Percentiles rank a stretch among this genome's conserved stretches.
phyloP scores from a whole-genome alignment of 2,329 filamentous ascomycete genomes.

The Sporothrix globosa region DNA sequence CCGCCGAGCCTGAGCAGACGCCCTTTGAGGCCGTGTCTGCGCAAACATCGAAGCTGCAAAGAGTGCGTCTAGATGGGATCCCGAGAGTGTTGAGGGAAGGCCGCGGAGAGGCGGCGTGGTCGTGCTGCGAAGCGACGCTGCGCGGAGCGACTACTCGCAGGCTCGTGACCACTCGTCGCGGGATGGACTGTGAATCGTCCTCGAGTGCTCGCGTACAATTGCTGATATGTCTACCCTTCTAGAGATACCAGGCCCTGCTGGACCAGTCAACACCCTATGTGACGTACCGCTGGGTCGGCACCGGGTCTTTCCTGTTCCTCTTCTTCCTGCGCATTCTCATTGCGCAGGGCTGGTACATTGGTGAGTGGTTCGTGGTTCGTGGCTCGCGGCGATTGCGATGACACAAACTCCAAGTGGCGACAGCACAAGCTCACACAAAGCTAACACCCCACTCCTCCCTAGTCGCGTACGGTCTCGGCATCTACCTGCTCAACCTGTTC shows the following conservation, averaged over 20 bases:
- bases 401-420: not conserved
- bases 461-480: slow-evolving; percentile 97
- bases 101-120: not conserved
- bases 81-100: not conserved
- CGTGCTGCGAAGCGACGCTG: not conserved
- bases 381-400: not conserved
- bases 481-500: slow-evolving; percentile 98
- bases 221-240: slow-evolving; percentile 31
- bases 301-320: slow-evolving; percentile 71
- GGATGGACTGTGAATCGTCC: not conserved
- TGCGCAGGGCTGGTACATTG: slow-evolving; percentile 98
- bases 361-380: slow-evolving; percentile 52
- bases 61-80: slow-evolving; percentile 51
- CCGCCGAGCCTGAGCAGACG: slow-evolving; percentile 82
- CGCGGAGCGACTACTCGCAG: not conserved
- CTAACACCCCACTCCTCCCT: slow-evolving; percentile 12
- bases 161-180: not conserved
- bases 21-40: slow-evolving; percentile 88
- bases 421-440: no score
- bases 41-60: slow-evolving; percentile 75
- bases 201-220: not conserved
- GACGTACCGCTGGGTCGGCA: slow-evolving; percentile 86
- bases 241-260: slow-evolving; percentile 93
- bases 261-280: slow-evolving; percentile 92
- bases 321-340: slow-evolving; percentile 91